A percentile compares a stretch with the other conserved stretches of the same genome.
Evolutionary conservation across 768 basidiomycete species (phyloP).

Genomic region (Podaxis pistillaris): DNA sequence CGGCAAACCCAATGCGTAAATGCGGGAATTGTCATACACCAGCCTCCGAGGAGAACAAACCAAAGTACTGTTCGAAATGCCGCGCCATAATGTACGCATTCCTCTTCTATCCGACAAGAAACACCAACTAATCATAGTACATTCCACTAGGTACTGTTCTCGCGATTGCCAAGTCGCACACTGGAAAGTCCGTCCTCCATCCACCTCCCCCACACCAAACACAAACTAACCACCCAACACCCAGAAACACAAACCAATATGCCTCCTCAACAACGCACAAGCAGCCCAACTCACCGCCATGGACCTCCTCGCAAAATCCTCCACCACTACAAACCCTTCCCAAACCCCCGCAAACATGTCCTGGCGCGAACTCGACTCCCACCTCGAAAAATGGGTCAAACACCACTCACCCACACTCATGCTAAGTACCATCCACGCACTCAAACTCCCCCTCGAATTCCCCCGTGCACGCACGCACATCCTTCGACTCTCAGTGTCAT

Average conservation of each 20-base stretch:
- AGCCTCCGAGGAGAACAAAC: background rate
- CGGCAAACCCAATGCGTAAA: background rate
- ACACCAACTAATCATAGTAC: background rate
- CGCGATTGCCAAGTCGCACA: slow-evolving; percentile 18
- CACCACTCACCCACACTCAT: slow-evolving; percentile 27
- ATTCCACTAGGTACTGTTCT: slow-evolving; percentile 18
- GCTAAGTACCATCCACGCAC: slow-evolving; percentile 28
- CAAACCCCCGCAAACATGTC: slow-evolving; percentile 21
- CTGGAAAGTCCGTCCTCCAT: slow-evolving; percentile 15
- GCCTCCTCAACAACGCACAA: slow-evolving; percentile 14
- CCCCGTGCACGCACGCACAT: slow-evolving; percentile 18
- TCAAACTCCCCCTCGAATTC: slow-evolving; percentile 25
- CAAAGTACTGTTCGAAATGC: background rate
- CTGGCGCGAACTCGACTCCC: slow-evolving; percentile 25
- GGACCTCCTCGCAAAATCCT: background rate
- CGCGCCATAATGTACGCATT: background rate
- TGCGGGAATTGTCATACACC: background rate
- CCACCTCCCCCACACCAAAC: background rate
- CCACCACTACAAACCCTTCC: slow-evolving; percentile 14
- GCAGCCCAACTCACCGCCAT: slow-evolving; percentile 7
- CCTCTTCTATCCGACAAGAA: background rate
- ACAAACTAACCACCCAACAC: background rate
- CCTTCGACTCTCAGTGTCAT: slow-evolving; percentile 12
- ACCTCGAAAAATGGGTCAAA: slow-evolving; percentile 32
- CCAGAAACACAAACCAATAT: slow-evolving; percentile 18